phyloP scores from a whole-genome alignment of 495 filamentous ascomycete genomes.

The Annulohypoxylon stygium region DNA sequence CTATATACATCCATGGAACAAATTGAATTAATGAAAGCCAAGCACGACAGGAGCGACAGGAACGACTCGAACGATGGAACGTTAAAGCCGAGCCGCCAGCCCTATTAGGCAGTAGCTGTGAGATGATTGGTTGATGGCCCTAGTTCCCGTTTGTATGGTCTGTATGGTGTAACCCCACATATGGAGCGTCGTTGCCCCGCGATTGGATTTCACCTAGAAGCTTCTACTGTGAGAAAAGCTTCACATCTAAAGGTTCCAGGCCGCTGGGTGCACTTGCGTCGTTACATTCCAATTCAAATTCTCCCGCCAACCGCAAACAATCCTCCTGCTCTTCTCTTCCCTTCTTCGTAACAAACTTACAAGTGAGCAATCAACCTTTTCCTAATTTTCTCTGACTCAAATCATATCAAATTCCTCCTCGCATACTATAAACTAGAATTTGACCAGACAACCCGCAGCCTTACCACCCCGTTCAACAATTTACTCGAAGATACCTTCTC shows the following conservation, averaged over 20 bases:
- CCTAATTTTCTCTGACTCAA: neutral
- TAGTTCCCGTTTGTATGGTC: conserved; percentile 1
- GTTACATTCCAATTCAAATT: conserved; percentile 45
- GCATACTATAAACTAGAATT: neutral
- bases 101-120: conserved; percentile 7
- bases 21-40: neutral
- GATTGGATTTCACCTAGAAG: conserved; percentile 48
- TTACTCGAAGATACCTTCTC: conserved; percentile 1
- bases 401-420: neutral
- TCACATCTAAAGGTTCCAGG: conserved; percentile 36
- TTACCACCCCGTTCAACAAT: conserved; percentile 6
- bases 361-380: conserved; percentile 9
- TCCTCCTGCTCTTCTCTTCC: neutral
- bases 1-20: neutral
- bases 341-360: neutral
- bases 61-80: conserved; percentile 7
- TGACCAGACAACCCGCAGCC: neutral
- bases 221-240: conserved; percentile 43
- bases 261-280: conserved; percentile 13
- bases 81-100: conserved; percentile 10
- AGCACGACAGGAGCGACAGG: neutral
- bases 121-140: neutral
- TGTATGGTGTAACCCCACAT: conserved; percentile 31
- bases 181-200: conserved; percentile 33
- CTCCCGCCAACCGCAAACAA: conserved; percentile 32